These are phyloP conservation scores for Pterocarpus macrocarpus DNA, from an alignment of 306 rosid species.

Conservation along the genomic window DNA sequence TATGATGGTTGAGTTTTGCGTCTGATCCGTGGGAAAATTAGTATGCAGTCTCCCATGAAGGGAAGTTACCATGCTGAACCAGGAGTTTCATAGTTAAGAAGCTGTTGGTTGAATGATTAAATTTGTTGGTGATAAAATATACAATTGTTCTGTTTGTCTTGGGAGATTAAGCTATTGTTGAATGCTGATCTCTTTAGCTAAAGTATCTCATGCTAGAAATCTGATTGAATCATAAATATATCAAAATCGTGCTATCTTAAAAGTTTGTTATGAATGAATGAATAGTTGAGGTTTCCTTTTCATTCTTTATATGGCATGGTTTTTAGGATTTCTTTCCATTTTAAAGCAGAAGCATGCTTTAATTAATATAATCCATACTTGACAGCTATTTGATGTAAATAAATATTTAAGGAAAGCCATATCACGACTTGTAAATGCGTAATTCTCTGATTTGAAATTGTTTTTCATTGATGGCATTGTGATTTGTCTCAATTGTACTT, in stretches of 20 bases:
- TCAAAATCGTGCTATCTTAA: neutral
- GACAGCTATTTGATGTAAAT: neutral
- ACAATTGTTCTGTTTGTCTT: too few species aligned
- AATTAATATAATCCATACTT: neutral
- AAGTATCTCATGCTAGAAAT: neutral
- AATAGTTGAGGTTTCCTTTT: neutral
- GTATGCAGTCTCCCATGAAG: too few species aligned
- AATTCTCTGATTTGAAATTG: neutral
- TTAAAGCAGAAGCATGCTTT: too few species aligned
- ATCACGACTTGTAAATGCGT: neutral
- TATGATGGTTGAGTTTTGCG: too few species aligned
- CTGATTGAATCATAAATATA: neutral
- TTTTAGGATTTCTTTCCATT: too few species aligned
- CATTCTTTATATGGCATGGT: neutral
- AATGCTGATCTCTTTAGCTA: neutral
- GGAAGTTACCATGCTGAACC: too few species aligned
- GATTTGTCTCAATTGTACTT: too few species aligned
- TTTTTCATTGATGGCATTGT: too few species aligned
- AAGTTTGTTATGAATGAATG: neutral
- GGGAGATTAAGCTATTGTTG: neutral
- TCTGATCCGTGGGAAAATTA: too few species aligned
- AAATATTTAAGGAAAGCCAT: neutral
- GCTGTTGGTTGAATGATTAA: too few species aligned
- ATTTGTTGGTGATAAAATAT: too few species aligned
- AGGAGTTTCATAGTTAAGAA: too few species aligned